Base-by-base conservation (phyloP, 2,329 filamentous ascomycete species). In the Aureobasidium sp. region DNA sequence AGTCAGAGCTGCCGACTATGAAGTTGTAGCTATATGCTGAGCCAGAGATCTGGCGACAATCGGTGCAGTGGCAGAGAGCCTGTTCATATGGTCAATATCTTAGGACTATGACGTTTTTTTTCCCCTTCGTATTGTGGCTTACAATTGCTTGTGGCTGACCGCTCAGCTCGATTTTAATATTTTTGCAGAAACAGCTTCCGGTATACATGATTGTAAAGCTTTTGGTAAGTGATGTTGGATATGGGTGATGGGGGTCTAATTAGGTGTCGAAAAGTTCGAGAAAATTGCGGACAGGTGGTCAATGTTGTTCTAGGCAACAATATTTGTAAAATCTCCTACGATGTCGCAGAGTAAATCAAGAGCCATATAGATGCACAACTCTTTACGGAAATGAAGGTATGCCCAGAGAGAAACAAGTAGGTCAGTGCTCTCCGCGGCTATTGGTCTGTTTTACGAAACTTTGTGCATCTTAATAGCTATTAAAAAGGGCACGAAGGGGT, bases 1-100 rank as follows among this genome's bases (percentile, higher is more conserved):
- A 85, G 29, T 73, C 75, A 6, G 79, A 72, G 5, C 73, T 76
- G 1, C 79, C 75, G 29, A 84, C 79, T 66, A 86, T 67, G 51
- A 82, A 74, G 76, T 81, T 87, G 71, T 82, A 84, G 71, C 82
- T 84, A 73, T 84, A 87, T 10, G 80, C 80, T 25, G 80, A 81
- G 36, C 87, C 85, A 8, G 78, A 77, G 69, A 88, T 86, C 76
- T 89, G 90, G 47, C 62, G 66, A 45, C 65, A 69, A 40, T 69
- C 67, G 40, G 51, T 67, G 72, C 88, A 90, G 75, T 90, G 86
- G 79, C 87, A 90, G 36, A 88, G 74, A 4, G 81, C 80, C 85
- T 87, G 53, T n/a, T 5, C 33, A 3, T 23, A 33, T 33, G 2
- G 36, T 23, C 27, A 31, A 15, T 40, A n/a, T 53, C 10, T 36